Evolutionary conservation across 2,329 filamentous ascomycete genomes (phyloP).

Genomic region (Calycina herbarum): DNA sequence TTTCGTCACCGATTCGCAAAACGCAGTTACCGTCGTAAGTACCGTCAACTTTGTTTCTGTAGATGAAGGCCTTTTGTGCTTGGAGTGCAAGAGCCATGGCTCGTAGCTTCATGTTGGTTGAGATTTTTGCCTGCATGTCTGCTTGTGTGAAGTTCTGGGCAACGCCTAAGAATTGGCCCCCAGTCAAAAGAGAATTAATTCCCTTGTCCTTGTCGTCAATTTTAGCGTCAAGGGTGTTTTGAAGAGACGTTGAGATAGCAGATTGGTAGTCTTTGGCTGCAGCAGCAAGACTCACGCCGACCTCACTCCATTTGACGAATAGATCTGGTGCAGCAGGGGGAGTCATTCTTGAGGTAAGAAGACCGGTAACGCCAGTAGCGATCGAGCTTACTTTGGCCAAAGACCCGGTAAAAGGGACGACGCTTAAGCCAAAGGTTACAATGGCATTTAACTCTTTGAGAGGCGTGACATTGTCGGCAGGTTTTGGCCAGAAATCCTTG

Average conservation of each 20-base stretch:
- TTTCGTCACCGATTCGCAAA: background rate
- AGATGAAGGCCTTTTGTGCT: conserved; percentile 14
- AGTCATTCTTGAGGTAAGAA: conserved; percentile 9
- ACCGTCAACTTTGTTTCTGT: background rate
- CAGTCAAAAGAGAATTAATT: conserved; percentile 13
- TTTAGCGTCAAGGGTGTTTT: conserved; percentile 12
- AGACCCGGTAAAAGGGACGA: conserved; percentile 18
- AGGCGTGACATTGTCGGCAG: conserved; percentile 18
- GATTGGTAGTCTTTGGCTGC: conserved; percentile 16
- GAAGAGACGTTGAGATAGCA: conserved; percentile 7
- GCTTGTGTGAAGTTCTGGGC: conserved; percentile 18
- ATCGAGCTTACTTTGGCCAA: conserved; percentile 4
- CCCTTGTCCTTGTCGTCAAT: conserved; percentile 9
- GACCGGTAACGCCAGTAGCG: background rate
- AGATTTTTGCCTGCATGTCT: conserved; percentile 14
- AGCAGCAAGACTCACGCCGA: conserved; percentile 4
- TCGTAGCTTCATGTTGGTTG: conserved; percentile 4
- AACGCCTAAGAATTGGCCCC: conserved; percentile 18
- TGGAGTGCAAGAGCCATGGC: conserved; percentile 16
- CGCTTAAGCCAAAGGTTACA: conserved; percentile 13
- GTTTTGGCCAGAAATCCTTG: conserved; percentile 17
- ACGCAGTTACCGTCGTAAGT: background rate
- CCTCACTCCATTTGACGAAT: conserved; percentile 18
- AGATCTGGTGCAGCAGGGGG: conserved; percentile 9
- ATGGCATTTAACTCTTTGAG: conserved; percentile 8